Percentiles rank a stretch among this genome's conserved stretches.
phyloP scores from a whole-genome alignment of 805 yeast species.

The Yamadazyma olivae region DNA sequence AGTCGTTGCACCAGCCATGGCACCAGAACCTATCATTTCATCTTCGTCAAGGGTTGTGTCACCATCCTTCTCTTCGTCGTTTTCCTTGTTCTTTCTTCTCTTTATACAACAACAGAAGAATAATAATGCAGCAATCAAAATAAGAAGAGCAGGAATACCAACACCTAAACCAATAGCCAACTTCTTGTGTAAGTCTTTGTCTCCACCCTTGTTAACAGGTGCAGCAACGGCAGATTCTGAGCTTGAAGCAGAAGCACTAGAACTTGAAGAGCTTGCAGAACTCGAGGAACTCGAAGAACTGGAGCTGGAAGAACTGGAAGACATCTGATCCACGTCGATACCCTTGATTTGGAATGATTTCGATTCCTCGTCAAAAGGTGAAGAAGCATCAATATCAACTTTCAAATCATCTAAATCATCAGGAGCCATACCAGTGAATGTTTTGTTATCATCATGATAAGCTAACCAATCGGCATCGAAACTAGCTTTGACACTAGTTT shows the following conservation, averaged over 20 bases:
- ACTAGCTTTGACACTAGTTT: conserved; percentile 47
- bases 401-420: conserved; percentile 18
- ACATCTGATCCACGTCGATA: conserved; percentile 22
- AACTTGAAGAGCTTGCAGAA: conserved; percentile 23
- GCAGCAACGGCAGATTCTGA: conserved; percentile 12
- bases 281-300: conserved; percentile 26
- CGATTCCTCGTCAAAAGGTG: conserved; percentile 25
- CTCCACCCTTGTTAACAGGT: conserved; percentile 1
- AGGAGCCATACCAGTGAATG: conserved; percentile 67
- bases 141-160: conserved; percentile 63
- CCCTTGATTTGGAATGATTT: conserved; percentile 54
- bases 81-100: conserved; percentile 21
- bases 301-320: conserved; percentile 18
- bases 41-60: conserved; percentile 15
- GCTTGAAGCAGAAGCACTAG: conserved; percentile 16
- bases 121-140: conserved; percentile 47
- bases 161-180: conserved; percentile 91
- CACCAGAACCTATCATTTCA: conserved; percentile 25
- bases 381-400: conserved; percentile 28
- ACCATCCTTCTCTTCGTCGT: conserved; percentile 9
- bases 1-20: conserved; percentile 5
- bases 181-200: conserved; percentile 33
- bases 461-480: conserved; percentile 58
- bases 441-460: conserved; percentile 56
- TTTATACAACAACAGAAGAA: conserved; percentile 52